These are phyloP conservation scores for Rhexocercosporidium sp. DNA, from an alignment of 2,329 filamentous ascomycete species.

Conservation along the genomic window DNA sequence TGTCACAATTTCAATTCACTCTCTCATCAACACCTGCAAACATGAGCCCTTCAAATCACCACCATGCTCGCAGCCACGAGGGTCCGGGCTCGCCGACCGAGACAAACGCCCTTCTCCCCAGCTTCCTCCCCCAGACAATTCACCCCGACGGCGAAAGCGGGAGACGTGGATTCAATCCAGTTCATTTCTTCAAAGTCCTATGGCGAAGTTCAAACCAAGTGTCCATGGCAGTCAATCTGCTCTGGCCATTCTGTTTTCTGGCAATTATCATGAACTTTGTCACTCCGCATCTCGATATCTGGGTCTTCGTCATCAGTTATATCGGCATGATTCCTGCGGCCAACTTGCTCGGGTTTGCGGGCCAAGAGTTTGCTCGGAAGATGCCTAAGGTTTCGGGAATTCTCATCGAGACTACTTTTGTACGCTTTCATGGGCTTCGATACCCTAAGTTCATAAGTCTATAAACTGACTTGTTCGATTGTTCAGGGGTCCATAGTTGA, in stretches of 20 bases:
- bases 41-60: slow-evolving; percentile 10
- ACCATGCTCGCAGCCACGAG: background rate
- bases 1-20: background rate
- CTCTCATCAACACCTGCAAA: background rate
- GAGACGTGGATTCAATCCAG: slow-evolving; percentile 66
- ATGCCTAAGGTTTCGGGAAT: slow-evolving; percentile 74
- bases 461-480: background rate
- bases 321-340: slow-evolving; percentile 79
- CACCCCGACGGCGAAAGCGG: slow-evolving; percentile 69
- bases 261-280: slow-evolving; percentile 67
- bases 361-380: slow-evolving; percentile 74
- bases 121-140: slow-evolving; percentile 36
- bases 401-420: slow-evolving; percentile 63
- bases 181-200: slow-evolving; percentile 66
- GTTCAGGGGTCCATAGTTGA: slow-evolving; percentile 72
- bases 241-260: slow-evolving; percentile 75
- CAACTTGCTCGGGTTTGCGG: slow-evolving; percentile 76
- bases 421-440: background rate
- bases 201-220: slow-evolving; percentile 66
- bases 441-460: background rate
- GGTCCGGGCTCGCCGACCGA: slow-evolving; percentile 6
- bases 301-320: slow-evolving; percentile 73
- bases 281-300: slow-evolving; percentile 61
- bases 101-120: slow-evolving; percentile 7
- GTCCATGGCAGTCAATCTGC: slow-evolving; percentile 69